Evolutionary conservation across 495 filamentous ascomycete species (phyloP), one percentile per base, ranked within the genome.

Genomic region (Hypoxylon subgilvum): DNA sequence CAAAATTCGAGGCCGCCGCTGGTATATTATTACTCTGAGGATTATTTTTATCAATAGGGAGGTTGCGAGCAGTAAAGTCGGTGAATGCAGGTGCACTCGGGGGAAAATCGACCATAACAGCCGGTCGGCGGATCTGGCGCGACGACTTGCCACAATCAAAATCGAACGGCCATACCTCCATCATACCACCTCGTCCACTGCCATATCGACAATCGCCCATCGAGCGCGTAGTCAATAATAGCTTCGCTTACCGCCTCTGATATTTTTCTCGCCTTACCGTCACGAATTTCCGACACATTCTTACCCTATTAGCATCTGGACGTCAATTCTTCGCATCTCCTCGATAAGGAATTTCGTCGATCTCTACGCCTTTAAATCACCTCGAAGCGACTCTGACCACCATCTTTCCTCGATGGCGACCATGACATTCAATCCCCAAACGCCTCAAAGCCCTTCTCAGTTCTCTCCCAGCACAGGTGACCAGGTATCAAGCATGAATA

Each of bases 361-460:
- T 47, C 32, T 48, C 16, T 58, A 27, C 35, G 32, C 36, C 41
- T 39, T 44, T 39, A 42, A 53, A 63, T 47, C 25, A 39, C 48
- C 21, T 22, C 43, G n/a, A n/a, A n/a, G 31, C 54, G 45, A 52
- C 28, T 27, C 31, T 32, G 48, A 23, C 47, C 49, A 47, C 41
- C 66, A 48, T 53, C 44, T 31, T 51, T 68, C 48, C 51, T 62
- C 65, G 52, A 69, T 70, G 55, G 66, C 66, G 69, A 76, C 70
- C 69, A 80, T 80, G 78, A 79, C 74, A 66, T 79, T 81, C 72
- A 79, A 82, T 65, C 81, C 81, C 31, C 79, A 82, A 58, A 84
- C 81, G n/a, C 81, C 81, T 56, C 78, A 84, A 69, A 84, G 81
- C 59, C 81, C 81, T 63, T 82, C 81, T 63, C 77, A 79, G 57